Evolutionary conservation across 306 rosid species (phyloP).

Genomic region (Citrullus amarus): DNA sequence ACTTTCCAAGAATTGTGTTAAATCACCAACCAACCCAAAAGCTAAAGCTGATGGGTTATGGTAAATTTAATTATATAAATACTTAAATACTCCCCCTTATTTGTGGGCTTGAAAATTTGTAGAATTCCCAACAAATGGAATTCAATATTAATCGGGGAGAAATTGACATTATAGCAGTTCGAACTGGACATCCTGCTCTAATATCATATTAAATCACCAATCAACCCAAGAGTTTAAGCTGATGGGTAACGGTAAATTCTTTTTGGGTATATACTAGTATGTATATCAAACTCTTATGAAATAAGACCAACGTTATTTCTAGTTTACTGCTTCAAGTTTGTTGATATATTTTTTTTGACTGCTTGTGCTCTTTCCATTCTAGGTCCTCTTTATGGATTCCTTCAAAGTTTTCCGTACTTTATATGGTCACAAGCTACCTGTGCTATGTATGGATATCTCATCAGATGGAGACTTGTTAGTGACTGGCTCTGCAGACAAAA

Average conservation of each 20-base stretch:
- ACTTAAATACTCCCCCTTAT: too few species aligned
- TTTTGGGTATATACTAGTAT: background rate
- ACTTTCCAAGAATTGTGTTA: background rate
- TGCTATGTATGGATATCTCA: slow-evolving; percentile 91
- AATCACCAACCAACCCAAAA: too few species aligned
- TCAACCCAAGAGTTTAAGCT: too few species aligned
- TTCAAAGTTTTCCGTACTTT: slow-evolving; percentile 71
- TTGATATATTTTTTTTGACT: slow-evolving; percentile 11
- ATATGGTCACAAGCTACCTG: slow-evolving; percentile 91
- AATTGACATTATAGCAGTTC: too few species aligned
- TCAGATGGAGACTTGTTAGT: slow-evolving; percentile 86
- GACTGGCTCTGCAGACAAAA: slow-evolving; percentile 95
- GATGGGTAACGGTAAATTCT: background rate
- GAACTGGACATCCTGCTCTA: too few species aligned
- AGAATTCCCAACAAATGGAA: too few species aligned
- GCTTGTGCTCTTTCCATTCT: slow-evolving; percentile 14
- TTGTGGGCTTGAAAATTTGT: too few species aligned
- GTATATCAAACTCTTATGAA: background rate
- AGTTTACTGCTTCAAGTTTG: background rate
- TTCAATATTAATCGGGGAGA: too few species aligned
- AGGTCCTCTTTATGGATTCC: slow-evolving; percentile 71
- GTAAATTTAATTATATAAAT: too few species aligned
- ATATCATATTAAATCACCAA: too few species aligned
- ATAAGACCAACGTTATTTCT: background rate
- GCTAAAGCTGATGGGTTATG: too few species aligned